Evolutionary conservation across 179 eudicot species (phyloP).

Genomic region (Camellia oleifera): DNA sequence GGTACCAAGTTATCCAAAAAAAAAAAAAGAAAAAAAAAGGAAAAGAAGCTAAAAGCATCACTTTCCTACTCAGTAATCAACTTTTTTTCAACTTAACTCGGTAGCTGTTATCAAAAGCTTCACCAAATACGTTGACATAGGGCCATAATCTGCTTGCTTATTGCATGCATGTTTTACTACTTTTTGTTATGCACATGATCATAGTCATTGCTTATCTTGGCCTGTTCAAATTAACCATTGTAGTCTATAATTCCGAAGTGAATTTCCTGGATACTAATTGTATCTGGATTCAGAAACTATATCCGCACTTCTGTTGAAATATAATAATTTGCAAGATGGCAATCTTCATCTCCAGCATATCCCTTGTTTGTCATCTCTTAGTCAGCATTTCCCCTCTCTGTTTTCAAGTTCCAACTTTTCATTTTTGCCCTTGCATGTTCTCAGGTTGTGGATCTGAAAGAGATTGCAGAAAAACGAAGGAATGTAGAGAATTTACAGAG

Average conservation of each 20-base stretch:
- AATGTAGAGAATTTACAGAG: slow-evolving; percentile 55
- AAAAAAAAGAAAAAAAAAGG: too few relatives aligned
- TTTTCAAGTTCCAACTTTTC: slow-evolving; percentile 8
- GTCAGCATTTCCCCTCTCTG: neutral
- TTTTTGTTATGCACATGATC: neutral
- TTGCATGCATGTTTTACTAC: neutral
- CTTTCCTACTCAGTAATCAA: too few relatives aligned
- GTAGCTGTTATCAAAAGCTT: too few relatives aligned
- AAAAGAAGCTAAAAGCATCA: too few relatives aligned
- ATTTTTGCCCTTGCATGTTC: slow-evolving; percentile 3
- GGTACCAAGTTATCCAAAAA: too few relatives aligned
- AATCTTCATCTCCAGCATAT: neutral
- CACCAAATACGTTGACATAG: too few relatives aligned
- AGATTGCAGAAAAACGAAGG: slow-evolving; percentile 59
- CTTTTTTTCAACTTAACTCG: too few relatives aligned
- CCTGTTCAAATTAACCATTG: neutral
- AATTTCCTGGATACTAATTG: neutral
- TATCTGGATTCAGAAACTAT: neutral
- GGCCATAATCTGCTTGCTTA: neutral
- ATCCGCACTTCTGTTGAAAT: neutral
- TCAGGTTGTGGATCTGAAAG: slow-evolving; percentile 65
- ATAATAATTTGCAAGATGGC: neutral
- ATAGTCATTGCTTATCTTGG: neutral
- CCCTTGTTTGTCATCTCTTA: neutral
- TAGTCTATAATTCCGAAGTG: neutral